Conservation (phyloP, 2,329 filamentous ascomycete species). For the Talaromyces sp. region DNA sequence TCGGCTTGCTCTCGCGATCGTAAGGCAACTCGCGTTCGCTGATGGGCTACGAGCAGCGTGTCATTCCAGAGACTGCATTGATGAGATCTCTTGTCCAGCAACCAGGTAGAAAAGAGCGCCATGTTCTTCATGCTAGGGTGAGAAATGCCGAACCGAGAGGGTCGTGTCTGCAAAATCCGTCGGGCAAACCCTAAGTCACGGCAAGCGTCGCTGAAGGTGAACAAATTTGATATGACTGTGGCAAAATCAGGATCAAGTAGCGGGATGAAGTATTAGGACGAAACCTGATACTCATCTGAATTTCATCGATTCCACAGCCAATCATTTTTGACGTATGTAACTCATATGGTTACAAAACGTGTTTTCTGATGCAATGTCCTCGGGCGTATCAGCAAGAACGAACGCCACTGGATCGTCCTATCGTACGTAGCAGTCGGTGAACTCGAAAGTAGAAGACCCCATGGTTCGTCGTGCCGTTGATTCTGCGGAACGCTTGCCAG, state of each 20-base stretch:
- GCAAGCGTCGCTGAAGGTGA: not conserved
- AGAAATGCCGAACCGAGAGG: not conserved
- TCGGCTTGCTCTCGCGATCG: not conserved
- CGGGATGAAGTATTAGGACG: not conserved
- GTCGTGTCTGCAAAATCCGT: not conserved
- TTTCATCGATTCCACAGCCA: not conserved
- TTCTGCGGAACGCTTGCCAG: not conserved
- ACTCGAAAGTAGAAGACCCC: not conserved
- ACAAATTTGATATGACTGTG: not conserved
- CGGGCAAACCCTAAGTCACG: not conserved
- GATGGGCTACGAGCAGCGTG: no score
- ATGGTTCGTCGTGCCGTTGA: not conserved
- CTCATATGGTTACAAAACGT: not conserved
- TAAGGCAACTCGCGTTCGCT: not conserved
- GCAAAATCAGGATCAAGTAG: not conserved
- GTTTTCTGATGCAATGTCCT: not conserved
- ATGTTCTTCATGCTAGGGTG: not conserved
- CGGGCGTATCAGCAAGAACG: not conserved
- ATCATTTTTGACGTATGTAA: not conserved
- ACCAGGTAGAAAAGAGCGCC: not conserved
- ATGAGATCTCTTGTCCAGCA: not conserved
- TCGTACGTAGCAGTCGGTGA: not conserved
- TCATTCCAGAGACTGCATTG: not conserved
- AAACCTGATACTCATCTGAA: not conserved
- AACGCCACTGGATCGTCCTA: not conserved